Percentiles rank a stretch among this genome's conserved stretches.
These are phyloP conservation scores for Paecilomyces sp. DNA, from an alignment of 2,329 filamentous ascomycete species.

Conservation along the genomic window DNA sequence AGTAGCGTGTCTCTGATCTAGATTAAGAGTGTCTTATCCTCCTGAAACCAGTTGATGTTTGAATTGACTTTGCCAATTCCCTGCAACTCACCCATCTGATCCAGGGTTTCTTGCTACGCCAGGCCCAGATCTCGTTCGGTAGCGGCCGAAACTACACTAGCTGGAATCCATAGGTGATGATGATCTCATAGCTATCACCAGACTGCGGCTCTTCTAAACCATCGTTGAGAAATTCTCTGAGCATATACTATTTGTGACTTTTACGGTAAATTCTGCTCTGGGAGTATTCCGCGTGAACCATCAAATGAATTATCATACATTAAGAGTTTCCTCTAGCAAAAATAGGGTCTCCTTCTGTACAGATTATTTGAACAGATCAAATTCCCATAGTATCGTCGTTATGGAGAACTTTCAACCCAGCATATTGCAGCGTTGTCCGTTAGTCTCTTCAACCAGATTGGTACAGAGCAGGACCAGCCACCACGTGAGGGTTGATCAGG, in stretches of 20 bases:
- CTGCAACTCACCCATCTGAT: neutral
- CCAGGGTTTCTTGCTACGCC: neutral
- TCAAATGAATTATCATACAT: neutral
- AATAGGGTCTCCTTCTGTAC: neutral
- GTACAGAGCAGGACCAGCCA: slow-evolving; percentile 64
- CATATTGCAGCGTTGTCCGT: neutral
- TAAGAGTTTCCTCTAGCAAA: neutral
- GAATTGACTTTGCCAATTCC: neutral
- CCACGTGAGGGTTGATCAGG: slow-evolving; percentile 68
- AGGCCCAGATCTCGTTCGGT: neutral
- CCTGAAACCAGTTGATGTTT: neutral
- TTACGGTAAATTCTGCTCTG: neutral
- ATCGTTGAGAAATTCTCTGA: neutral
- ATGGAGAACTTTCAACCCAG: neutral
- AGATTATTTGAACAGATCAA: neutral
- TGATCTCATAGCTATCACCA: neutral
- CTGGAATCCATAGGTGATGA: neutral
- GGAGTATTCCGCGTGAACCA: neutral
- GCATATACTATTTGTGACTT: neutral
- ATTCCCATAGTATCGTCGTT: neutral
- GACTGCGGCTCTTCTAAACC: neutral
- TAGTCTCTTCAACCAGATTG: slow-evolving; percentile 58
- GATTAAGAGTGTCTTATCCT: neutral
- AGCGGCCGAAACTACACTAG: neutral
- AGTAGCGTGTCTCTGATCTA: neutral